phyloP scores from a whole-genome alignment of 257 asterid genomes.

The Solanum rostratum region DNA sequence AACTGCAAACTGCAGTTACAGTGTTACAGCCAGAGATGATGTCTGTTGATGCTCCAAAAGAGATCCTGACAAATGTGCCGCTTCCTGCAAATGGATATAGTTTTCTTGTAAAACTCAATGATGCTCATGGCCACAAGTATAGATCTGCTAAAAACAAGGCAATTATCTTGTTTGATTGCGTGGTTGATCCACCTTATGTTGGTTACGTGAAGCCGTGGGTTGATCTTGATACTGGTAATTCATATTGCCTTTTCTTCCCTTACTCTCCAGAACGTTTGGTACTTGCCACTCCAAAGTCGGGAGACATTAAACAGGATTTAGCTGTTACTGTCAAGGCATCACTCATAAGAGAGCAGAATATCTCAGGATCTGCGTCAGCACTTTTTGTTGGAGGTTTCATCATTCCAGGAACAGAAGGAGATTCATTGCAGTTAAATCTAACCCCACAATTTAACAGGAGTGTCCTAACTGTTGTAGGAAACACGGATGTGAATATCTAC shows the following conservation, averaged over 20 bases:
- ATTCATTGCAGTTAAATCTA: constrained; percentile 38
- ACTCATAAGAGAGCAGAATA: constrained; percentile 29
- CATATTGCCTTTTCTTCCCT: constrained; percentile 68
- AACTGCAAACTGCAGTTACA: constrained; percentile 54
- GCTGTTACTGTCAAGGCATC: constrained; percentile 53
- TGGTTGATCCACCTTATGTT: constrained; percentile 48
- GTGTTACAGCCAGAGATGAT: constrained; percentile 43
- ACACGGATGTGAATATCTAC: constrained; percentile 46
- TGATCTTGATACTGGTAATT: constrained; percentile 39
- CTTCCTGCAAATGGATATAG: constrained; percentile 59
- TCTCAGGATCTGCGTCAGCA: constrained; percentile 69
- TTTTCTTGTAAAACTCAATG: constrained; percentile 42
- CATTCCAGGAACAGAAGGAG: constrained; percentile 40
- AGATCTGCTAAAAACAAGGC: constrained; percentile 18
- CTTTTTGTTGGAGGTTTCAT: constrained; percentile 68
- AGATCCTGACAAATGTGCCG: constrained; percentile 60
- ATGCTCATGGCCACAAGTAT: constrained; percentile 7
- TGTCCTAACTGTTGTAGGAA: constrained; percentile 53
- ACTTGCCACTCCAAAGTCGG: constrained; percentile 19
- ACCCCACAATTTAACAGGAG: constrained; percentile 33
- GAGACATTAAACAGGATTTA: constrained; percentile 18
- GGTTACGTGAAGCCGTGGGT: constrained; percentile 68
- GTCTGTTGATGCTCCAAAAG: constrained; percentile 53
- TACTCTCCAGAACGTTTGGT: constrained; percentile 58
- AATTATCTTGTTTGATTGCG: constrained; percentile 33